Conservation (phyloP, 148 eudicot species). For the Simmondsia chinensis region DNA sequence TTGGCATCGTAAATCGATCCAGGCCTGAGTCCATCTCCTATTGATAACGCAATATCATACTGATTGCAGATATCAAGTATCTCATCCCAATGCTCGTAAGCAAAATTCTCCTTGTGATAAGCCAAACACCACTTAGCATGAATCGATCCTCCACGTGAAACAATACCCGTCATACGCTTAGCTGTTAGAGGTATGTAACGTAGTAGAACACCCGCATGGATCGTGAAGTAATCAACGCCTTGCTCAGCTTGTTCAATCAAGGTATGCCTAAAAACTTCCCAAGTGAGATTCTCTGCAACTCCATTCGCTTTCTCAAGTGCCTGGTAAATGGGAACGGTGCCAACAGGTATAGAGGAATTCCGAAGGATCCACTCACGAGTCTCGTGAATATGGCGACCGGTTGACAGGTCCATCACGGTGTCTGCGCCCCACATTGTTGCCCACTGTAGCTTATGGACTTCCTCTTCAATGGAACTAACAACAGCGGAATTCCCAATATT, state of each 20-base stretch:
- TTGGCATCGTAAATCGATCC: slow-evolving; percentile 98
- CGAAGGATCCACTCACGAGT: slow-evolving; percentile 98
- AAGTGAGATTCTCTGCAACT: slow-evolving; percentile 77
- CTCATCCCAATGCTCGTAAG: slow-evolving; percentile 99
- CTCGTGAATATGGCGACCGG: slow-evolving; percentile 96
- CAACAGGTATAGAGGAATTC: slow-evolving; percentile 92
- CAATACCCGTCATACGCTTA: slow-evolving; percentile 96
- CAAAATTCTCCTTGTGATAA: slow-evolving; percentile 93
- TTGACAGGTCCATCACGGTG: slow-evolving; percentile 96
- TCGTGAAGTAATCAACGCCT: slow-evolving; percentile 96
- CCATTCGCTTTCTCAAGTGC: slow-evolving; percentile 95
- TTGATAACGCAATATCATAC: slow-evolving; percentile 82
- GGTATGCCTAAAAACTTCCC: slow-evolving; percentile 88
- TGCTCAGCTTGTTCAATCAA: slow-evolving; percentile 99
- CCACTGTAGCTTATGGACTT: slow-evolving; percentile 99
- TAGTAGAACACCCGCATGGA: slow-evolving; percentile 92
- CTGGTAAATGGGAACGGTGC: slow-evolving; percentile 96
- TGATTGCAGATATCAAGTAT: slow-evolving; percentile 94
- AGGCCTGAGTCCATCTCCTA: slow-evolving; percentile 96
- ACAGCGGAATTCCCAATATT: slow-evolving; percentile 98
- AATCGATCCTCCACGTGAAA: slow-evolving; percentile 97
- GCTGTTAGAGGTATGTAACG: slow-evolving; percentile 91
- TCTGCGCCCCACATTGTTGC: slow-evolving; percentile 99
- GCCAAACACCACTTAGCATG: slow-evolving; percentile 99
- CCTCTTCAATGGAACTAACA: slow-evolving; percentile 95